Base-by-base conservation (phyloP, 768 basidiomycete genomes). In the Pulveroboletus sp. region DNA sequence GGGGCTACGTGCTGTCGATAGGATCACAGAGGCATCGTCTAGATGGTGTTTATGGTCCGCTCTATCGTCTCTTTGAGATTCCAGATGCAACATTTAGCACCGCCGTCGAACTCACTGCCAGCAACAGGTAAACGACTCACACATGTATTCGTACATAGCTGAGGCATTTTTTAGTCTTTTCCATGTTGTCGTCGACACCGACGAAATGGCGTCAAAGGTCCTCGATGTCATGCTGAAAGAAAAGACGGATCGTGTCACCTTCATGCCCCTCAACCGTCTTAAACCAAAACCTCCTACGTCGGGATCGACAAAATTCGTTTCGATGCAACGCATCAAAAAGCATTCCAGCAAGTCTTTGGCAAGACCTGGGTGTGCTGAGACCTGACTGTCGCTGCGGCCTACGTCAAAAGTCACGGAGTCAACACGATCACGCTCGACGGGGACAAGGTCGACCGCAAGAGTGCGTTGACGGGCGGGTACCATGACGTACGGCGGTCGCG, bases 381-480 rank as follows among this genome's bases (percentile, higher is more conserved):
- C 65, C 79, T 99, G 48, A 85, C 86, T 9, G 86, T 93, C 55
- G 94, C 93, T 20, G 90, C 93, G 6, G 89, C 90, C 9, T 98
- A 96, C 66, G 92, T 94, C 43, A 88, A 95, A 67, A 89, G 85
- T 59, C 93, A 98, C 63, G 85, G 85, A 2, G 86, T 98, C 64
- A 97, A 95, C 70, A 93, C 93, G 19, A 98, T 98, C 68, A 99
- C 96, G 2, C 80, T 96, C 32, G 94, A 95, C 57, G 96, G 96
- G 42, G 96, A 99, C 75, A 93, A 92, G 63, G 93, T 95, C 45
- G 96, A 99, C 65, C 81, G 93, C 44, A 97, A 95, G 65, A 96
- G 96, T 54, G 85, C 94, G 2, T 71, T 99, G 41, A 98, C 94
- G 1, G 96, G 96, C 48, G 96, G 96, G 1, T 99, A 89, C 69